Evolutionary conservation across 1,284 basidiomycete species (phyloP).

Genomic region (Golubevia pallescens): DNA sequence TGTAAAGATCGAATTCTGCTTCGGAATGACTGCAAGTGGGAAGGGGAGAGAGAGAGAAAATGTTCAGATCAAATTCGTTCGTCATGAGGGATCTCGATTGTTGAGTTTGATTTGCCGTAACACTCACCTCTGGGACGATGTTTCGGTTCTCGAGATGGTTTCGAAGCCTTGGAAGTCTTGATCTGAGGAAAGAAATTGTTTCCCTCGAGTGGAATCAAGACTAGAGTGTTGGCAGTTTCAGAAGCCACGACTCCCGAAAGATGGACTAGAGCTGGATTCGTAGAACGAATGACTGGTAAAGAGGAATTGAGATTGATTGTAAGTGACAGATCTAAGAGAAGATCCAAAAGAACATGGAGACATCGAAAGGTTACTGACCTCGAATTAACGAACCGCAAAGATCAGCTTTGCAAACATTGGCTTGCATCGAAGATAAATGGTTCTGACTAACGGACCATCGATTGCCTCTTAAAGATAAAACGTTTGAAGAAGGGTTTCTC

Average conservation of each 20-base stretch:
- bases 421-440: slow-evolving; percentile 21
- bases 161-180: no score
- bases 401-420: slow-evolving; percentile 30
- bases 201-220: background rate
- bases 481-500: slow-evolving; percentile 1
- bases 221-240: slow-evolving; percentile 28
- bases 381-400: slow-evolving; percentile 31
- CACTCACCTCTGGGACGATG: no score
- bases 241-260: slow-evolving; percentile 25
- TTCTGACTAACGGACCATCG: no score
- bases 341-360: background rate
- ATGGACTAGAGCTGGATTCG: slow-evolving; percentile 28
- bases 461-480: no score
- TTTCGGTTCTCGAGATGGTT: no score
- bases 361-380: slow-evolving; percentile 4
- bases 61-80: no score
- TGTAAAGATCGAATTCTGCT: slow-evolving; percentile 30
- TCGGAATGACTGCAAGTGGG: slow-evolving; percentile 16
- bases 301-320: slow-evolving; percentile 2
- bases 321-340: background rate
- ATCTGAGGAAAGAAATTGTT: background rate
- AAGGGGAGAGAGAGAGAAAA: background rate
- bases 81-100: no score
- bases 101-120: background rate
- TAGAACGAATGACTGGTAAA: slow-evolving; percentile 18